Percentiles rank a stretch among this genome's conserved stretches.
Evolutionary conservation across 495 filamentous ascomycete species (phyloP).

Genomic region (Astrocystis sublimbata): DNA sequence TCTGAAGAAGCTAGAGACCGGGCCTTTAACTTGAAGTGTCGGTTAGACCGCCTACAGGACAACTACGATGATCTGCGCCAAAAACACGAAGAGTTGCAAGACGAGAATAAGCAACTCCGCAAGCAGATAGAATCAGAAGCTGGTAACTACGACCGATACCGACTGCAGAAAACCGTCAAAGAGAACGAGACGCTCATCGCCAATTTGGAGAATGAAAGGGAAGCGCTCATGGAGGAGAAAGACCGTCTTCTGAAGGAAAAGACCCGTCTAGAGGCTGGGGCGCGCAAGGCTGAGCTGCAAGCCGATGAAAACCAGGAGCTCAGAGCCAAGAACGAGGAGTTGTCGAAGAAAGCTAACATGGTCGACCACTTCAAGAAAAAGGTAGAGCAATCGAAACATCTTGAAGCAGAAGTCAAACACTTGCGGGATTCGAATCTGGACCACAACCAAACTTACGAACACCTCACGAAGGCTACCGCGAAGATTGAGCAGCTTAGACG

Average conservation of each 20-base stretch:
- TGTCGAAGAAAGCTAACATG: slow-evolving; percentile 77
- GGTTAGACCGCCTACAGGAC: slow-evolving; percentile 58
- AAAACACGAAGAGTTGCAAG: slow-evolving; percentile 58
- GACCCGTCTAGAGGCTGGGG: slow-evolving; percentile 44
- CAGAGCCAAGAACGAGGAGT: slow-evolving; percentile 69
- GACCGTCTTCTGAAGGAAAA: slow-evolving; percentile 45
- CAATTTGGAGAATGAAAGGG: slow-evolving; percentile 45
- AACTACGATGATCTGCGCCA: slow-evolving; percentile 63
- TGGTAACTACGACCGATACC: slow-evolving; percentile 33
- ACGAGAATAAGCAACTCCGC: slow-evolving; percentile 53
- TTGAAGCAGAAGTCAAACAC: slow-evolving; percentile 38
- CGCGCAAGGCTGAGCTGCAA: slow-evolving; percentile 45
- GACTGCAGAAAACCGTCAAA: slow-evolving; percentile 29
- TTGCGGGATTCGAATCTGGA: slow-evolving; percentile 47
- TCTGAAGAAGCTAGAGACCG: slow-evolving; percentile 55
- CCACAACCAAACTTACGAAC: slow-evolving; percentile 49
- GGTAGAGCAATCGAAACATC: slow-evolving; percentile 57
- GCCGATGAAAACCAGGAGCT: slow-evolving; percentile 63
- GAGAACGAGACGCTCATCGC: slow-evolving; percentile 35
- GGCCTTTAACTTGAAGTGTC: slow-evolving; percentile 54
- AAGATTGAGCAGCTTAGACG: slow-evolving; percentile 29
- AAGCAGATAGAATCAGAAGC: slow-evolving; percentile 60
- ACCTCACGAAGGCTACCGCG: slow-evolving; percentile 39
- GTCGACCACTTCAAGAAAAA: slow-evolving; percentile 75
- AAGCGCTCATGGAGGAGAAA: slow-evolving; percentile 42